Percentiles rank a stretch among this genome's conserved stretches.
These are phyloP conservation scores for Castanospermum australe DNA, from an alignment of 306 rosid genomes.

Conservation along the genomic window DNA sequence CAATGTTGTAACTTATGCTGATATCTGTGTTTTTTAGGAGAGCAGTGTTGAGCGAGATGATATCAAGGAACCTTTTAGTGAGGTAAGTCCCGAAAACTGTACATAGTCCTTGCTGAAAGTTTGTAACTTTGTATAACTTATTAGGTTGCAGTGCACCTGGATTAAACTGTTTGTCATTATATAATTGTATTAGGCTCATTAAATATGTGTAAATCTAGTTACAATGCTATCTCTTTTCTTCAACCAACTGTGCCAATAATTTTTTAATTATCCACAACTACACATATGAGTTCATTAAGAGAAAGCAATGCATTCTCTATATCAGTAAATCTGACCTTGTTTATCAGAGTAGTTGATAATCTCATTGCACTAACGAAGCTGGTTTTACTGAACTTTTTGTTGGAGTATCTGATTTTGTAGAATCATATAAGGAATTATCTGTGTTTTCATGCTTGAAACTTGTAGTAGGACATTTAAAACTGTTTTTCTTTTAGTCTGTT, in stretches of 20 bases:
- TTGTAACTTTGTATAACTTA: slow-evolving; percentile 13
- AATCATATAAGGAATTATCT: not conserved
- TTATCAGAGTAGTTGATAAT: not conserved
- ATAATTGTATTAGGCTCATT: slow-evolving; percentile 2
- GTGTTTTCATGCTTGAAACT: not conserved
- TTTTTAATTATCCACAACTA: not conserved
- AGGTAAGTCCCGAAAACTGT: slow-evolving; percentile 50
- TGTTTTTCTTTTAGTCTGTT: not conserved
- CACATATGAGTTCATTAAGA: not conserved
- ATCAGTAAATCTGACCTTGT: not conserved
- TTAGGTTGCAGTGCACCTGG: not conserved
- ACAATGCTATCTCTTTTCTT: slow-evolving; percentile 12
- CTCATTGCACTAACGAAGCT: not conserved
- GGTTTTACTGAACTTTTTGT: not conserved
- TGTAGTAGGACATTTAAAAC: not conserved
- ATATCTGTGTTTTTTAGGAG: slow-evolving; percentile 54
- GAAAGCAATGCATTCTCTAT: not conserved
- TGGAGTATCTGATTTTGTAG: not conserved
- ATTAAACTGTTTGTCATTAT: slow-evolving; percentile 2
- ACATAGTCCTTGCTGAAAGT: not conserved
- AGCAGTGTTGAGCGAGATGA: slow-evolving; percentile 94
- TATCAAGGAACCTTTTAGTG: slow-evolving; percentile 92
- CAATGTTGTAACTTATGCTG: slow-evolving; percentile 25
- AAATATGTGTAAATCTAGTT: not conserved
- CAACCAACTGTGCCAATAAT: not conserved